A percentile compares a stretch with the other conserved stretches of the same genome.
Evolutionary conservation across 176 grass and related monocot genomes (phyloP).

Genomic region (Puccinellia tenuiflora): DNA sequence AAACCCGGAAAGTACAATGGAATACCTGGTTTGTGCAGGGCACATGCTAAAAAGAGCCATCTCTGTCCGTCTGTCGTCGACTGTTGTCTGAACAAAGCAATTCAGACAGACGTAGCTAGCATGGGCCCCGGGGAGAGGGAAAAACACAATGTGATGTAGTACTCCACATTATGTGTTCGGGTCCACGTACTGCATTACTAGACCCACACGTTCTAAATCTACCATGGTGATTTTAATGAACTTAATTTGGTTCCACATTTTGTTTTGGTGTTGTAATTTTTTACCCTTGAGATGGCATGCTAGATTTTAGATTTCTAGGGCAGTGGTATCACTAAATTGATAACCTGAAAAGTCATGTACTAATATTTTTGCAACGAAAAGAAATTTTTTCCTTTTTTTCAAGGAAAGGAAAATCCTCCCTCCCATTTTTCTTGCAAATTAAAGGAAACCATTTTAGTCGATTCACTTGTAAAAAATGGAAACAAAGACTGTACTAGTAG

Average conservation of each 20-base stretch:
- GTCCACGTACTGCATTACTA: conserved; percentile 38
- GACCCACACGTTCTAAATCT: conserved; percentile 38
- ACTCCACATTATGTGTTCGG: conserved; percentile 20
- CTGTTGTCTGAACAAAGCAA: conserved; percentile 22
- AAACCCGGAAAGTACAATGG: conserved; percentile 43
- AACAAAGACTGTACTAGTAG: not conserved
- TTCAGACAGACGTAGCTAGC: conserved; percentile 22
- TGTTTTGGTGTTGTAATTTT: not conserved
- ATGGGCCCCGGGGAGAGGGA: conserved; percentile 13
- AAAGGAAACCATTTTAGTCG: not conserved
- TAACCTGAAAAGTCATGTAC: not conserved
- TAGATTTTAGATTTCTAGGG: not conserved
- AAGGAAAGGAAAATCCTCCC: not conserved
- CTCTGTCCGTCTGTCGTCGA: no score
- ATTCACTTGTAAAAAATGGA: not conserved
- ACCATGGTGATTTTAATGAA: not conserved
- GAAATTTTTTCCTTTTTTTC: no score
- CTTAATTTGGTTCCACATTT: not conserved
- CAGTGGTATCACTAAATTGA: not conserved
- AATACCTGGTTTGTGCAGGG: conserved; percentile 42
- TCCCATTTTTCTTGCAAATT: not conserved
- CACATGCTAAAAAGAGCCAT: conserved; percentile 49
- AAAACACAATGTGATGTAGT: conserved; percentile 40
- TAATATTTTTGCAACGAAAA: not conserved
- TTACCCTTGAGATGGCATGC: not conserved